phyloP scores from a whole-genome alignment of 2,329 filamentous ascomycete species.

The Botrytis paeoniae region DNA sequence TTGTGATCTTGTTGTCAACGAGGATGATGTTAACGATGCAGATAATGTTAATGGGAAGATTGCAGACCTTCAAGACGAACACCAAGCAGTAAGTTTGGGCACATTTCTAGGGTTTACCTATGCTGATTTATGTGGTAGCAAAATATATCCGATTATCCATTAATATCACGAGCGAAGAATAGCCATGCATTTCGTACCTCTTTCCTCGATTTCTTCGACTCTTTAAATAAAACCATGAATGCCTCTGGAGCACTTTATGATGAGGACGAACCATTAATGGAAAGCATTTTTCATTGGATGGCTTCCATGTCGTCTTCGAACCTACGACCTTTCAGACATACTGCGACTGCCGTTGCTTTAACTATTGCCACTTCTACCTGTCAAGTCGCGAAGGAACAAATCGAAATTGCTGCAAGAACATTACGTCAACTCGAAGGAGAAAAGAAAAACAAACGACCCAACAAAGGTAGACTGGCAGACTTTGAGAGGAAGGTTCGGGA shows the following conservation, averaged over 20 bases:
- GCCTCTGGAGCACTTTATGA: conserved; percentile 79
- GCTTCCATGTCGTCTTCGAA: conserved; percentile 85
- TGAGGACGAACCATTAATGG: conserved; percentile 65
- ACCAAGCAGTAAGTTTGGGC: conserved; percentile 62
- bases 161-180: conserved; percentile 77
- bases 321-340: conserved; percentile 89
- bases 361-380: conserved; percentile 77
- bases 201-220: conserved; percentile 74
- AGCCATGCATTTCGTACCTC: conserved; percentile 74
- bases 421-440: conserved; percentile 78
- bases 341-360: conserved; percentile 80
- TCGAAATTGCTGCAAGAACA: conserved; percentile 69
- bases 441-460: conserved; percentile 67
- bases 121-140: conserved; percentile 45
- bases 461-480: conserved; percentile 73
- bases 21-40: conserved; percentile 82
- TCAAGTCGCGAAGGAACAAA: conserved; percentile 66
- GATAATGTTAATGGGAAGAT: conserved; percentile 80
- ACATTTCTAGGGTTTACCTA: neutral
- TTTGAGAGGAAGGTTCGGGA: conserved; percentile 66
- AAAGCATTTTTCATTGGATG: conserved; percentile 88
- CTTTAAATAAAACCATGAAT: conserved; percentile 74
- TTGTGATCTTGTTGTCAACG: conserved; percentile 73
- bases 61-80: conserved; percentile 81
- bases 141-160: conserved; percentile 85